These are phyloP conservation scores for Fusarium scirpi DNA, from an alignment of 2,329 filamentous ascomycete species.

Conservation along the genomic window DNA sequence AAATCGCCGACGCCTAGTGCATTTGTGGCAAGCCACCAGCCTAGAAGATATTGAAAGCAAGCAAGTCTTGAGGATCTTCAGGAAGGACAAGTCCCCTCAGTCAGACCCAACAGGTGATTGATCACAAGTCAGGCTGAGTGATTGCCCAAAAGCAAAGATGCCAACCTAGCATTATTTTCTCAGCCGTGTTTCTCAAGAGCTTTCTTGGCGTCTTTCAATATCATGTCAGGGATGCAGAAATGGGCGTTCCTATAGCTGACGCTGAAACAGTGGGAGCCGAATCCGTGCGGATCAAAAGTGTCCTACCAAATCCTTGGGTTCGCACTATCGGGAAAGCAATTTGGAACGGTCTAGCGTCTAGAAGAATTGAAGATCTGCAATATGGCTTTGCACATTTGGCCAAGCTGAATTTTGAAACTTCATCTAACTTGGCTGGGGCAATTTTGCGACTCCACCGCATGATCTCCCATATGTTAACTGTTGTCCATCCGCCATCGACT, in stretches of 20 bases:
- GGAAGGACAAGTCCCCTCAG: not conserved
- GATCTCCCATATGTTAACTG: conserved; percentile 19
- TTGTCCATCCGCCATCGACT: not conserved
- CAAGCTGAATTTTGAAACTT: conserved; percentile 2
- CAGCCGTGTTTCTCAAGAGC: not conserved
- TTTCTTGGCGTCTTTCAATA: not conserved
- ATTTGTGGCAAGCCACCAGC: conserved; percentile 11
- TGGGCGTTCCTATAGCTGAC: conserved; percentile 38
- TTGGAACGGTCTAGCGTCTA: conserved; percentile 23
- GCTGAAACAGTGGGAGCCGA: conserved; percentile 43
- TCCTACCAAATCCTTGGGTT: conserved; percentile 40
- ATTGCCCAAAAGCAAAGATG: conserved; percentile 19
- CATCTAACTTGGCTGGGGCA: conserved; percentile 8
- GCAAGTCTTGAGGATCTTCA: not conserved
- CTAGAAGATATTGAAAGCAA: conserved; percentile 22
- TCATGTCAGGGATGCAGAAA: conserved; percentile 27
- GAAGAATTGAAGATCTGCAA: conserved; percentile 18
- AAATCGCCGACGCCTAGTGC: conserved; percentile 12
- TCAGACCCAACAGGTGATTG: not conserved
- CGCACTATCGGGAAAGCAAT: conserved; percentile 19
- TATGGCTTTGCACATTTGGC: conserved; percentile 1
- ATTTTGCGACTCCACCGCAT: conserved; percentile 15
- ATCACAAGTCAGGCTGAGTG: conserved; percentile 11
- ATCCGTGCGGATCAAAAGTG: conserved; percentile 22
- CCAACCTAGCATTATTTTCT: not conserved